Base-by-base conservation (phyloP, 805 yeast species). In the Pichia exigua region DNA sequence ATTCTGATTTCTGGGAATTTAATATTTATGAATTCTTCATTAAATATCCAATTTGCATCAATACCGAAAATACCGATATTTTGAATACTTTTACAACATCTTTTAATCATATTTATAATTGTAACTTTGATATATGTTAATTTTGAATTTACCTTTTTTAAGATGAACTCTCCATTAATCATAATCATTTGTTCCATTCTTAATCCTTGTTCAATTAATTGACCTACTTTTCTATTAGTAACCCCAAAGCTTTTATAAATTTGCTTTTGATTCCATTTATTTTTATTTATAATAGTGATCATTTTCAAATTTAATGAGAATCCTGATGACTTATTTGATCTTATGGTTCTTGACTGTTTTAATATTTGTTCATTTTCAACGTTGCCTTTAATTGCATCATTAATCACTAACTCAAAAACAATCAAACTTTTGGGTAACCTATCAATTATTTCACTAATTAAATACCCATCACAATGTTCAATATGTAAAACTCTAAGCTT, bases 41-140 rank as follows among this genome's bases (percentile, higher is more conserved):
- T 27, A 24, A 49, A 17, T 27, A 49, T 30, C 52, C 52, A 45
- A 15, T 39, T 15, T n/a, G 45, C 35, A 35, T 49, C 52, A 12
- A 50, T 46, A 18, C 49, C 53, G 21, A 50, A 50, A 21, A 50
- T 27, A 4, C 53, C 49, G 26, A 50, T 45, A 27, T 50, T 50
- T 41, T 46, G 49, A 4, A 50, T n/a, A 9, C 18, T 42, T 6
- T 26, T 22, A 3, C 15, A 12, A 39, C 27, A 38, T 17, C 30
- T 27, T 35, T 20, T 24, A 11, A 45, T 24, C 30, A 45, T 22
- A 13, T 15, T 18, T 22, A 41, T 41, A n/a, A 45, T 32, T 7
- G 39, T 35, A 35, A 7, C 11, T 7, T n/a, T 35, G 8, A 35
- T n/a, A 35, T 9, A 35, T 7, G 39, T n/a, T 7, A 35, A 35